A percentile compares a stretch with the other conserved stretches of the same genome.
phyloP scores from a whole-genome alignment of 2,329 filamentous ascomycete genomes.

The Aureobasidium leucospermi region DNA sequence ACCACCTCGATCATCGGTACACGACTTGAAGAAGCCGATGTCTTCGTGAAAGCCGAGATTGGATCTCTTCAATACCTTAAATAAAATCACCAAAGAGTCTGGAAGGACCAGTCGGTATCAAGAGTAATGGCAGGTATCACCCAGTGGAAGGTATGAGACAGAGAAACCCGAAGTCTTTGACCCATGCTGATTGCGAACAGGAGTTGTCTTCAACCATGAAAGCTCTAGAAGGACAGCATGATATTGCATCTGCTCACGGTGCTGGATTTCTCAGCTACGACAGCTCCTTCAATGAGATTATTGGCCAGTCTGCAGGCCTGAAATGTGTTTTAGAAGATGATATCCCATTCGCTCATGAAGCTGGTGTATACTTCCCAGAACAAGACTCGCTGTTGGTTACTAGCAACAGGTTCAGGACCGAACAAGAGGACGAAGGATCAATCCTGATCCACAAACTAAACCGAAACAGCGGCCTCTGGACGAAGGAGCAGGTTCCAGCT shows the following conservation, averaged over 20 bases:
- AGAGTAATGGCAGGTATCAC: not conserved
- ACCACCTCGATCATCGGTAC: not conserved
- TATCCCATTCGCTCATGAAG: slow-evolving; percentile 32
- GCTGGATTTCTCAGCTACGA: slow-evolving; percentile 24
- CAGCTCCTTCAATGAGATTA: slow-evolving; percentile 21
- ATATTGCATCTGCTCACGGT: not conserved
- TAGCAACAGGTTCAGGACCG: slow-evolving; percentile 27
- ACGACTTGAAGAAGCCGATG: not conserved
- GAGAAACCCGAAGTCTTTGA: not conserved
- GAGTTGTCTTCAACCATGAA: not conserved
- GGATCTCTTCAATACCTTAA: not conserved
- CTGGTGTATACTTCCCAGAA: slow-evolving; percentile 27
- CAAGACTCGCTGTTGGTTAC: slow-evolving; percentile 37
- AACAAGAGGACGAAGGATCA: slow-evolving; percentile 11
- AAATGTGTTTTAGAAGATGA: slow-evolving; percentile 20
- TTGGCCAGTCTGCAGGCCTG: slow-evolving; percentile 20
- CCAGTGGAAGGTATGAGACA: not conserved
- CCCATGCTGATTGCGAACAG: not conserved
- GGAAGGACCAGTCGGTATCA: not conserved
- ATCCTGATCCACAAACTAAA: slow-evolving; percentile 24
- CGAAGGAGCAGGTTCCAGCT: slow-evolving; percentile 25
- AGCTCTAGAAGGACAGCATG: not conserved
- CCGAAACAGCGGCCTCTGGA: slow-evolving; percentile 11
- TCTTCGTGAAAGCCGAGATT: not conserved
- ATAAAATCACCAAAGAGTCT: not conserved